These are phyloP conservation scores for Puya raimondii DNA, from an alignment of 176 grass and related monocot species.

Conservation along the genomic window DNA sequence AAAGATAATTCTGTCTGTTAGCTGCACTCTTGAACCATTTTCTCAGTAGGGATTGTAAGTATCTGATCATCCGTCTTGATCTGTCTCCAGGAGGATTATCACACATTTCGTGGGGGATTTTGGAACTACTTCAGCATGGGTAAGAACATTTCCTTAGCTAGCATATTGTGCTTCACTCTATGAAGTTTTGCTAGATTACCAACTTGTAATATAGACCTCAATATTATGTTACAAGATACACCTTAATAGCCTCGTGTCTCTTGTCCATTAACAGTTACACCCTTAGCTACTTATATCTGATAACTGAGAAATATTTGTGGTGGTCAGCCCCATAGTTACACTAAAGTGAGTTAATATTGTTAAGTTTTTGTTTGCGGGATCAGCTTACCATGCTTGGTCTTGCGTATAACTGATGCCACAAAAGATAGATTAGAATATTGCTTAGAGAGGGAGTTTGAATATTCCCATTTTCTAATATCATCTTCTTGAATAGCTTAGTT, in stretches of 20 bases:
- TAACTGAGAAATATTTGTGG: no score
- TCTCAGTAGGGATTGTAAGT: no score
- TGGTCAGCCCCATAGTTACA: no score
- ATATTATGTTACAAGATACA: not conserved
- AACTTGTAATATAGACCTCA: not conserved
- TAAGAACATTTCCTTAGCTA: conserved; percentile 38
- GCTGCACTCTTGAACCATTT: not conserved
- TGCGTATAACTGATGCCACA: no score
- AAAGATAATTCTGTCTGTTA: not conserved
- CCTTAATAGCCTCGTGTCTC: no score
- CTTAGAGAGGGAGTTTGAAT: no score
- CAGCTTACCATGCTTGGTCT: no score
- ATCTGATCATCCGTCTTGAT: conserved; percentile 9
- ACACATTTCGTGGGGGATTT: conserved; percentile 75
- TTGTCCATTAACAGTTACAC: no score
- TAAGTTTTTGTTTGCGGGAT: no score
- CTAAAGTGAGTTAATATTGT: no score
- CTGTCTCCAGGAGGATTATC: conserved; percentile 56
- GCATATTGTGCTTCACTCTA: not conserved
- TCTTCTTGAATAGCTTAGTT: not conserved
- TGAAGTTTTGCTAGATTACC: not conserved
- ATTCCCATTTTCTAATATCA: not conserved
- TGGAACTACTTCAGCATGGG: conserved; percentile 99
- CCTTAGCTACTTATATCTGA: no score
- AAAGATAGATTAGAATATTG: no score